Conservation (phyloP, 768 basidiomycete species). For the Pisolithus microcarpus region DNA sequence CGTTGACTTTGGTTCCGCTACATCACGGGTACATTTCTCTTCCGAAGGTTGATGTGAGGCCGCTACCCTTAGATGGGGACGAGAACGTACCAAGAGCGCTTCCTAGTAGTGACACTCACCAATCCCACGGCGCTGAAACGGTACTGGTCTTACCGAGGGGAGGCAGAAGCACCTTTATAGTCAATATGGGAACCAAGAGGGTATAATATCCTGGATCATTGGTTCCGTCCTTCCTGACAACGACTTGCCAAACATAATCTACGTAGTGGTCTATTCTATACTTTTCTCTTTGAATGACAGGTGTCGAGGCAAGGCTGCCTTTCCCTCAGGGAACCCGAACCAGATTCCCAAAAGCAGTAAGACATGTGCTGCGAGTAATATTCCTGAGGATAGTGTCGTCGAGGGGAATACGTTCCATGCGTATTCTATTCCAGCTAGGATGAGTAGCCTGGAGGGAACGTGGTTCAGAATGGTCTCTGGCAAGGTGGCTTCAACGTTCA, state of each 20-base stretch:
- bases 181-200: constrained; percentile 53
- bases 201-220: not conserved
- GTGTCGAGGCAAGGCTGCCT: constrained; percentile 5
- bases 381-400: constrained; percentile 54
- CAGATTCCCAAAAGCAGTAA: constrained; percentile 50
- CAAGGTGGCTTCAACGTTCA: constrained; percentile 6
- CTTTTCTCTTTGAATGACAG: not conserved
- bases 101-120: constrained; percentile 72
- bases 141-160: constrained; percentile 78
- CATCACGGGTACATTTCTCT: constrained; percentile 76
- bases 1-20: constrained; percentile 77
- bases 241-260: not conserved
- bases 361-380: constrained; percentile 46
- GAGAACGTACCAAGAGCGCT: constrained; percentile 50
- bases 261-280: not conserved
- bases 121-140: constrained; percentile 77
- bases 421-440: constrained; percentile 66
- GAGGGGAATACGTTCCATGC: constrained; percentile 89
- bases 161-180: constrained; percentile 73
- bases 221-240: not conserved
- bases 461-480: constrained; percentile 1
- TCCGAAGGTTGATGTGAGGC: constrained; percentile 63
- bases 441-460: constrained; percentile 39
- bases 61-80: constrained; percentile 47
- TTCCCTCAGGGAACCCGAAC: constrained; percentile 41